Base-by-base conservation (phyloP, 805 yeast genomes). In the Candida sakaeoensis region DNA sequence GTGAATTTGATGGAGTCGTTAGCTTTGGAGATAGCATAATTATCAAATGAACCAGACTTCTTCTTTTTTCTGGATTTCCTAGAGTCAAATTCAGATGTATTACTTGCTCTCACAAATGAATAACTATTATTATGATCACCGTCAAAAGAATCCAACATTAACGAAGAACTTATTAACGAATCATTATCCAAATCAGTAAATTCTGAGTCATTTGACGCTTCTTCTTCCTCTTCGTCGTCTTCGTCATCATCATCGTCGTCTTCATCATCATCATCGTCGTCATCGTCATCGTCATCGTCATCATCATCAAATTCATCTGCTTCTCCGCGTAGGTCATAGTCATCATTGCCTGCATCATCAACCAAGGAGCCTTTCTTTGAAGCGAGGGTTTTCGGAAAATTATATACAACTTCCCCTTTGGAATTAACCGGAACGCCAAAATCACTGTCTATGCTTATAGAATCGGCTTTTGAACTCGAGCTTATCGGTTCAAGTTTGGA, bases 141-240 rank as follows among this genome's bases (percentile, higher is more conserved):
- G 31, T 49, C 57, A 1, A 63, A 57, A 2, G 35, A 25, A 23
- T 51, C 57, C 5, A 53, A 45, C 16, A 60, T 36, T n/a, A 55
- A 40, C 8, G 60, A 60, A 10, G 58, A 48, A 27, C 51, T 65
- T 24, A 60, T 45, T n/a, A 63, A 52, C 2, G 70, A 65, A 27
- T 61, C 69, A 4, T 58, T 58, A 36, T 68, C 74, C 8, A 67
- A 61, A 35, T 68, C 74, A 0, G 72, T 69, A 42, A 68, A 66
- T 10, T 70, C 72, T 2, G 73, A 66, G 33, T 69, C 74, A 5
- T 59, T 49, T 8, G 65, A 55, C 18, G 51, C 60, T 18, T 58
- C 61, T 9, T 51, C 62, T n/a, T 50, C 57, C 24, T 53, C 60
- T 14, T 48, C 55, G 5, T 53, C 60, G 8, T 55, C 59, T n/a